phyloP scores from a whole-genome alignment of 116 monocot genomes.

The Papilionanthe hybrid region DNA sequence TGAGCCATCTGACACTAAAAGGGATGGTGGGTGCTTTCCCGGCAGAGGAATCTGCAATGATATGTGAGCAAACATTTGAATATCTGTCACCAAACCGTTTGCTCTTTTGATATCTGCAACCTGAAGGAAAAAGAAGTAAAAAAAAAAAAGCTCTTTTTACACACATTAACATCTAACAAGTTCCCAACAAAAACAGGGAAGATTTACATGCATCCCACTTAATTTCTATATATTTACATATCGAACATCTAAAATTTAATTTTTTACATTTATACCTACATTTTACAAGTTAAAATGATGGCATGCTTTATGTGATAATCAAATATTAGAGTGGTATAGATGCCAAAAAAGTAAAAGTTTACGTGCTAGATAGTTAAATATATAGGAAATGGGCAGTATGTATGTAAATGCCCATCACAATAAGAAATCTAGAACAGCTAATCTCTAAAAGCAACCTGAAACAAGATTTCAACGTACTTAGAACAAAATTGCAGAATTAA shows the following conservation, averaged over 20 bases:
- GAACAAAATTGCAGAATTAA: neutral
- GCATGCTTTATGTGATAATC: neutral
- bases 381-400: too few relatives aligned
- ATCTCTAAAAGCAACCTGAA: too few relatives aligned
- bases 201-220: too few relatives aligned
- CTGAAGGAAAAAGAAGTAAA: constrained; percentile 17
- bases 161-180: neutral
- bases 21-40: constrained; percentile 55
- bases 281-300: too few relatives aligned
- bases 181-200: neutral
- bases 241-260: too few relatives aligned
- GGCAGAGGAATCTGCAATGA: constrained; percentile 46
- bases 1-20: constrained; percentile 30
- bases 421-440: too few relatives aligned
- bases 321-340: neutral
- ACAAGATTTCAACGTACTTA: neutral
- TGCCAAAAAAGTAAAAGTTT: neutral
- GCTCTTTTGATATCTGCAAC: constrained; percentile 51
- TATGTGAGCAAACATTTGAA: constrained; percentile 63
- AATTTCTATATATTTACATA: too few relatives aligned
- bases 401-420: too few relatives aligned
- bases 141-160: neutral
- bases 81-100: constrained; percentile 57
- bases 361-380: too few relatives aligned
- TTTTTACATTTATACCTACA: too few relatives aligned